Evolutionary conservation across 805 yeast genomes (phyloP).

Genomic region (Metschnikowia reukaufii): DNA sequence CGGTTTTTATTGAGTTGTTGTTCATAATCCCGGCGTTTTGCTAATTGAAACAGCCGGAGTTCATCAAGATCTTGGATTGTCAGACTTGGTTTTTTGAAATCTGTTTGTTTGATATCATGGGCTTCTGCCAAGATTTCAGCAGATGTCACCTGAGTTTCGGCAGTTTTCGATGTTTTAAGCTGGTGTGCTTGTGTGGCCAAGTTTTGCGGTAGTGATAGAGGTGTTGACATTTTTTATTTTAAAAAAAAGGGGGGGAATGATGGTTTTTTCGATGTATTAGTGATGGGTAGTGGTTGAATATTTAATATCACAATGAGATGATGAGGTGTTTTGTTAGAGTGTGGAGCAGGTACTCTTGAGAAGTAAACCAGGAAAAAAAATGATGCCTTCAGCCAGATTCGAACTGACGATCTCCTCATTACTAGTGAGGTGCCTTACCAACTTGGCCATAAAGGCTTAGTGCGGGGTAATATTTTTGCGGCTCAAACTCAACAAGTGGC

Average conservation of each 20-base stretch:
- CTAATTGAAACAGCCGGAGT: conserved; percentile 66
- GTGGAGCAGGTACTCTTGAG: background rate
- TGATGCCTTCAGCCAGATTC: conserved; percentile 23
- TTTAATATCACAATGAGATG: too few species aligned
- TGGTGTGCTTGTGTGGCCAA: conserved; percentile 8
- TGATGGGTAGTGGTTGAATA: too few species aligned
- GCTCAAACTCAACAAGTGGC: background rate
- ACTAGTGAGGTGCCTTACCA: conserved; percentile 40
- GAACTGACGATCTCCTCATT: conserved; percentile 44
- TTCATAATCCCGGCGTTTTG: conserved; percentile 81
- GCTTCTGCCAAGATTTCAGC: conserved; percentile 66
- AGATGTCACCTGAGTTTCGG: conserved; percentile 59
- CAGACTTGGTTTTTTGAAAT: conserved; percentile 41
- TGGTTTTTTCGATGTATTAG: background rate
- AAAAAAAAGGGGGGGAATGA: too few species aligned
- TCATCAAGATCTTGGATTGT: conserved; percentile 76
- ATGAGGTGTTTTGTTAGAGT: background rate
- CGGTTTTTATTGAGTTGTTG: conserved; percentile 84
- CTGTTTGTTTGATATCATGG: conserved; percentile 46
- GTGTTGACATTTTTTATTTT: conserved; percentile 7
- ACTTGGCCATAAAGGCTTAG: conserved; percentile 23
- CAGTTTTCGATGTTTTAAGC: conserved; percentile 19
- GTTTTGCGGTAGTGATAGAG: conserved; percentile 16
- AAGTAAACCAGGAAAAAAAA: too few species aligned
- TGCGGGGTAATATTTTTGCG: background rate